Evolutionary conservation across 1,284 basidiomycete species (phyloP).

Genomic region (Ustilago nuda): DNA sequence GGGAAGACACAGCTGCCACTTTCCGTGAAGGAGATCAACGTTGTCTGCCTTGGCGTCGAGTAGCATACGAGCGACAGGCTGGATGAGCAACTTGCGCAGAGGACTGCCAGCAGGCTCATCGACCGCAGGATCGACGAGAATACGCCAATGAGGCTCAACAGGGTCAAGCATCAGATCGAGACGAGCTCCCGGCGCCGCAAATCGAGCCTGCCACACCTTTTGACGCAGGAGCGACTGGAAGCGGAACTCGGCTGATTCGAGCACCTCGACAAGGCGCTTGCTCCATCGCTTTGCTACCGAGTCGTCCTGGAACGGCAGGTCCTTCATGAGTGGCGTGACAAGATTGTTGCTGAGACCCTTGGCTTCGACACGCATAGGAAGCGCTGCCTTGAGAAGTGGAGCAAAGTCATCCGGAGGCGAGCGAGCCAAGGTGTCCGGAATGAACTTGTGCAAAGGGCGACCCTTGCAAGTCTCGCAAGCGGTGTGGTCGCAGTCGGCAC

Average conservation of each 20-base stretch:
- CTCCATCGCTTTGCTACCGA: constrained; percentile 78
- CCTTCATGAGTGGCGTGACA: constrained; percentile 73
- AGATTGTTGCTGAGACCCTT: constrained; percentile 69
- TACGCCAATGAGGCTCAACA: constrained; percentile 86
- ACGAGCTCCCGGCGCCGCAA: constrained; percentile 78
- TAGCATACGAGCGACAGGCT: constrained; percentile 82
- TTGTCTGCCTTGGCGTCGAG: constrained; percentile 61
- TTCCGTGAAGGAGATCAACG: constrained; percentile 75
- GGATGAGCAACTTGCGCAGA: constrained; percentile 79
- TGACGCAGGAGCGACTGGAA: constrained; percentile 73
- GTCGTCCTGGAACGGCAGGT: constrained; percentile 65
- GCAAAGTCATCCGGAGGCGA: constrained; percentile 78
- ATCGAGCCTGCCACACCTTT: constrained; percentile 85
- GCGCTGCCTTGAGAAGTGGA: constrained; percentile 79
- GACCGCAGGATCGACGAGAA: constrained; percentile 75
- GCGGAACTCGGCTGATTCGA: constrained; percentile 69
- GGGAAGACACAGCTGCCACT: constrained; percentile 87
- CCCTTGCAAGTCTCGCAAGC: constrained; percentile 88
- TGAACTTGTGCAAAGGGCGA: constrained; percentile 85
- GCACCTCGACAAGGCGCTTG: constrained; percentile 77
- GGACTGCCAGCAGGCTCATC: constrained; percentile 82
- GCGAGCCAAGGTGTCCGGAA: constrained; percentile 70
- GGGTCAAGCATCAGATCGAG: constrained; percentile 83
- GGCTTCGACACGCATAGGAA: constrained; percentile 83
- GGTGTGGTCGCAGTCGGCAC: constrained; percentile 80